These are phyloP conservation scores for Mycena maculata DNA, from an alignment of 768 basidiomycete genomes.

Conservation along the genomic window DNA sequence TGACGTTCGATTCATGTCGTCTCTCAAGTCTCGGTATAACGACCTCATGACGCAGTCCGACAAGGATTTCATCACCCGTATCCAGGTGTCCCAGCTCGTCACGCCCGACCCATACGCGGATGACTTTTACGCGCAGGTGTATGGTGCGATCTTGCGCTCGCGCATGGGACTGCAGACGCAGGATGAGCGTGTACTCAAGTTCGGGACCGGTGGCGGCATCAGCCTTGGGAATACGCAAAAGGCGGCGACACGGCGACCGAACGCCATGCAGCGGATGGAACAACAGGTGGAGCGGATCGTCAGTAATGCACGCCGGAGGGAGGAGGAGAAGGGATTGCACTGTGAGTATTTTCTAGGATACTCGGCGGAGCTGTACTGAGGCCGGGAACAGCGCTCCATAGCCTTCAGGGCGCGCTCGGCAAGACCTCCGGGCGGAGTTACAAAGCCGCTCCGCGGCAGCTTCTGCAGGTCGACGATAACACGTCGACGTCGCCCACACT, in stretches of 20 bases:
- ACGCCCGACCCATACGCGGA: conserved; percentile 97
- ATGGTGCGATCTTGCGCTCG: conserved; percentile 85
- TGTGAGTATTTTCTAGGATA: conserved; percentile 45
- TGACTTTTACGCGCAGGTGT: conserved; percentile 98
- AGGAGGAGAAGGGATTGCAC: conserved; percentile 84
- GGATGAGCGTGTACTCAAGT: conserved; percentile 86
- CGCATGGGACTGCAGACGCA: conserved; percentile 77
- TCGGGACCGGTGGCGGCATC: conserved; percentile 85
- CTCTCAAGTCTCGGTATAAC: conserved; percentile 83
- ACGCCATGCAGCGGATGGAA: conserved; percentile 93
- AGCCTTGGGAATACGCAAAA: conserved; percentile 84
- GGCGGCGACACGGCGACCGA: conserved; percentile 75
- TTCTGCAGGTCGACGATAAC: conserved; percentile 85
- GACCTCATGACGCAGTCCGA: conserved; percentile 98
- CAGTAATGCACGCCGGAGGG: conserved; percentile 86
- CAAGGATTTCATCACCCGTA: conserved; percentile 99
- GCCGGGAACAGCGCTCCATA: conserved; percentile 66
- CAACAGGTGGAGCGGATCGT: conserved; percentile 97
- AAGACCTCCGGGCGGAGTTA: conserved; percentile 94
- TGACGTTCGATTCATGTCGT: conserved; percentile 10
- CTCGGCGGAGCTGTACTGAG: conserved; percentile 12
- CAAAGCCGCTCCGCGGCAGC: conserved; percentile 95
- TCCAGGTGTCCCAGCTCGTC: conserved; percentile 97
- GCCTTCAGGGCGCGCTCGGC: conserved; percentile 92
- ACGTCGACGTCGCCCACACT: conserved; percentile 58